Conservation (phyloP, 345 rosid genomes). For the Citropsis articulata region DNA sequence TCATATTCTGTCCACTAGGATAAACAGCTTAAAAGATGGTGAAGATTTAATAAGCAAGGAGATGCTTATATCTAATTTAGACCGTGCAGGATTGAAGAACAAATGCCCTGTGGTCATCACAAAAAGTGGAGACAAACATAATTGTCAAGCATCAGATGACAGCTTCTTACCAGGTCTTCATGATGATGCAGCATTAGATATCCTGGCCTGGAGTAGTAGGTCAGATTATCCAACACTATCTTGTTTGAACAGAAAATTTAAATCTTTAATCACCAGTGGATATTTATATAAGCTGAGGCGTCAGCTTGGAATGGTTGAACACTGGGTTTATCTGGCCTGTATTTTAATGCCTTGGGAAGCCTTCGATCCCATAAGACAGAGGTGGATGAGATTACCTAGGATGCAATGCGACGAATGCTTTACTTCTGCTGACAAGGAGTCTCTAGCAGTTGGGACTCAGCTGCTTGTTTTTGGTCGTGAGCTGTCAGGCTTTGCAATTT, state of each 20-base stretch:
- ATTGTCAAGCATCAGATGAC: slow-evolving; percentile 19
- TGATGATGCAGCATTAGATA: slow-evolving; percentile 32
- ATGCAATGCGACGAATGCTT: slow-evolving; percentile 46
- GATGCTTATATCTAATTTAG: slow-evolving; percentile 15
- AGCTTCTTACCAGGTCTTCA: slow-evolving; percentile 34
- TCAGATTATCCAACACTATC: slow-evolving; percentile 39
- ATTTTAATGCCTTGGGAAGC: slow-evolving; percentile 46
- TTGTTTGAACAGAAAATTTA: slow-evolving; percentile 35
- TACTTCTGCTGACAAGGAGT: slow-evolving; percentile 44
- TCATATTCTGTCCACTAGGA: slow-evolving; percentile 18
- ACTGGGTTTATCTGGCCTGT: slow-evolving; percentile 45
- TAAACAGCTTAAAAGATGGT: slow-evolving; percentile 12
- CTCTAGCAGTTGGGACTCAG: slow-evolving; percentile 45
- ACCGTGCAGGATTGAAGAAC: slow-evolving; percentile 16
- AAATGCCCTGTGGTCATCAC: background rate
- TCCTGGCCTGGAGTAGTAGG: slow-evolving; percentile 36
- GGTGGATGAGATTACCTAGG: slow-evolving; percentile 41
- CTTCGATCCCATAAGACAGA: slow-evolving; percentile 33
- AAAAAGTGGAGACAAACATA: slow-evolving; percentile 23
- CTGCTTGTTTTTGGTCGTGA: slow-evolving; percentile 49
- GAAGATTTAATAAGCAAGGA: slow-evolving; percentile 19
- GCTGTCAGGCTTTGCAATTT: slow-evolving; percentile 36
- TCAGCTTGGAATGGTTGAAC: slow-evolving; percentile 35
- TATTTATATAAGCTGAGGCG: slow-evolving; percentile 33
- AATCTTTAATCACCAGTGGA: slow-evolving; percentile 34